These are phyloP conservation scores for Filosporella fistucella DNA, from an alignment of 495 filamentous ascomycete genomes.

Conservation along the genomic window DNA sequence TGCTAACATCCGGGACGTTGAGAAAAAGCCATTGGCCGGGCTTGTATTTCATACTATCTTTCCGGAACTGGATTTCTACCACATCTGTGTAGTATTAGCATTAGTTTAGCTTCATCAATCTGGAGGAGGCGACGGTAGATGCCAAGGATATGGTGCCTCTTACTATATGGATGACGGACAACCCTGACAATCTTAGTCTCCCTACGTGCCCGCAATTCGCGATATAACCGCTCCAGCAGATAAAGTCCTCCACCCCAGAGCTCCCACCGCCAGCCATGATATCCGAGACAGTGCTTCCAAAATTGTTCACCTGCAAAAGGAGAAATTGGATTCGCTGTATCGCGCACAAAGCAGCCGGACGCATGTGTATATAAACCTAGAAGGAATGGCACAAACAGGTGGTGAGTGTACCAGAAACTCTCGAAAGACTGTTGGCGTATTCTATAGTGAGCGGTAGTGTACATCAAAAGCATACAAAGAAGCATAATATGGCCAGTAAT, in stretches of 20 bases:
- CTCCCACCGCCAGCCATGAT: constrained; percentile 97
- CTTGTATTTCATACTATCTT: constrained; percentile 97
- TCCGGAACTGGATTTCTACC: constrained; percentile 95
- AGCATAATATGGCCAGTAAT: constrained; percentile 98
- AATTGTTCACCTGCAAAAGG: constrained; percentile 78
- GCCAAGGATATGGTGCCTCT: no score
- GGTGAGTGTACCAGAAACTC: constrained; percentile 99
- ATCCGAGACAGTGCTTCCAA: constrained; percentile 93
- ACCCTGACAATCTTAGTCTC: constrained; percentile 89
- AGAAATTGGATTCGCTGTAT: constrained; percentile 63
- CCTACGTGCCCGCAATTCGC: constrained; percentile 77
- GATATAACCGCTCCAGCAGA: constrained; percentile 82
- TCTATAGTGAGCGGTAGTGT: constrained; percentile 87
- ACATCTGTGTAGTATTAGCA: constrained; percentile 62
- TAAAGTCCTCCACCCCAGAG: constrained; percentile 81
- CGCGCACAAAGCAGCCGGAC: constrained; percentile 91
- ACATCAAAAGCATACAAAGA: constrained; percentile 97
- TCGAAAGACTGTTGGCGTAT: constrained; percentile 97
- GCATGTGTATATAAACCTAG: constrained; percentile 94
- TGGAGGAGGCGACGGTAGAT: no score
- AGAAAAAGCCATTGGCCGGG: constrained; percentile 97
- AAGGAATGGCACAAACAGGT: constrained; percentile 94
- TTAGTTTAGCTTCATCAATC: constrained; percentile 11
- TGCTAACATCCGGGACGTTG: constrained; percentile 82
- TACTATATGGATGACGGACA: constrained; percentile 94